Conservation (phyloP, 192 early-diverging fungal genomes). For the Jimgerdemannia lactiflua region DNA sequence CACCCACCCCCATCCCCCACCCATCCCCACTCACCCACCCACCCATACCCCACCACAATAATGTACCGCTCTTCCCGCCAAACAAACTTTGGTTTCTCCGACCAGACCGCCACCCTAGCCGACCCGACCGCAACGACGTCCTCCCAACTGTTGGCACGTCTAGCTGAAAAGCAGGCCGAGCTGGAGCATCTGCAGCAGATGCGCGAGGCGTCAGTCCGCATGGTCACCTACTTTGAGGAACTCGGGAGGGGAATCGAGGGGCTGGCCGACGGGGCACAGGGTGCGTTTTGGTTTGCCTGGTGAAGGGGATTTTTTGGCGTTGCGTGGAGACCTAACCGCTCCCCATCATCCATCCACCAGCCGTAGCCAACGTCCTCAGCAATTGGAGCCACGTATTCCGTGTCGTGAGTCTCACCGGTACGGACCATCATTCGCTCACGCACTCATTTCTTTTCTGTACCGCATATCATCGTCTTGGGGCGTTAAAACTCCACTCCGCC, state of each 20-base stretch:
- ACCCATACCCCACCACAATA: too few species aligned
- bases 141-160: neutral
- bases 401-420: constrained; percentile 5
- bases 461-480: too few species aligned
- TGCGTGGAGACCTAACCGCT: neutral
- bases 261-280: constrained; percentile 11
- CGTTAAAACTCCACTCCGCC: neutral
- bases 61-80: too few species aligned
- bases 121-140: neutral
- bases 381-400: constrained; percentile 17
- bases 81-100: neutral
- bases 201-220: constrained; percentile 5
- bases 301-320: too few species aligned
- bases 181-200: constrained; percentile 14
- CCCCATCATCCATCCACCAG: neutral
- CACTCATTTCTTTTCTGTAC: too few species aligned
- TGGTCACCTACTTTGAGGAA: constrained; percentile 13
- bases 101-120: neutral
- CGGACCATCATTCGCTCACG: neutral
- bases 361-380: constrained; percentile 11
- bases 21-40: too few species aligned
- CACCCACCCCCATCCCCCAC: too few species aligned
- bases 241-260: constrained; percentile 8
- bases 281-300: neutral
- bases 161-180: constrained; percentile 3